These are phyloP conservation scores for Hyaloscypha variabilis DNA, from an alignment of 495 filamentous ascomycete species.

Conservation along the genomic window DNA sequence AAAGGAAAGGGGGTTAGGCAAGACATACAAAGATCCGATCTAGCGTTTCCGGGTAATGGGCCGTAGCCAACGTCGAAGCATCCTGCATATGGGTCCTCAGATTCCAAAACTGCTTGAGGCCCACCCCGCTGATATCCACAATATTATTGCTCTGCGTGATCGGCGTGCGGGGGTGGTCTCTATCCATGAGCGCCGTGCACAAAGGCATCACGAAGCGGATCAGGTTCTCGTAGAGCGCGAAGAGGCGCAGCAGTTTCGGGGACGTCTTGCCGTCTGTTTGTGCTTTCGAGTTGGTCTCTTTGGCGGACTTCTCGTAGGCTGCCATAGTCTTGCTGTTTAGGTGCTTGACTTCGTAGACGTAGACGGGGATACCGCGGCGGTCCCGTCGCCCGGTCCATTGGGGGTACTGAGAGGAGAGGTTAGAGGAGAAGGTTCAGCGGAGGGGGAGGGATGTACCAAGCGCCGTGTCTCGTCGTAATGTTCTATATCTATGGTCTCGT, in stretches of 20 bases:
- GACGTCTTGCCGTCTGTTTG: constrained; percentile 62
- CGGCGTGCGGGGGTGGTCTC: constrained; percentile 72
- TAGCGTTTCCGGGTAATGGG: constrained; percentile 89
- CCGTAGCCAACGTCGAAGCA: constrained; percentile 81
- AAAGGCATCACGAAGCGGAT: constrained; percentile 86
- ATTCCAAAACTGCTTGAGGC: constrained; percentile 92
- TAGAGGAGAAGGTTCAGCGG: background rate
- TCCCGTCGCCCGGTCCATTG: constrained; percentile 92
- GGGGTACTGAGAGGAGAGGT: constrained; percentile 68
- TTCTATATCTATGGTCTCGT: constrained; percentile 77
- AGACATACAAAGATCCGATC: constrained; percentile 77
- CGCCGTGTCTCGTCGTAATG: constrained; percentile 78
- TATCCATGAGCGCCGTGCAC: constrained; percentile 67
- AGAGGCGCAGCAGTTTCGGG: constrained; percentile 73
- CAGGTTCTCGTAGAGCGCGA: constrained; percentile 87
- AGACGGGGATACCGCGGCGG: constrained; percentile 85
- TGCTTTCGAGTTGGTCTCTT: constrained; percentile 51
- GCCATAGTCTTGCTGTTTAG: constrained; percentile 78
- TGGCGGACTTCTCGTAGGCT: constrained; percentile 67
- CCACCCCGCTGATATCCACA: constrained; percentile 82
- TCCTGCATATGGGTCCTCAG: constrained; percentile 91
- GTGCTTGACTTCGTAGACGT: constrained; percentile 83
- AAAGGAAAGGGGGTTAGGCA: background rate
- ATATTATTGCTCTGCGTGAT: constrained; percentile 89
- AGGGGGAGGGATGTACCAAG: constrained; percentile 56